phyloP scores from a whole-genome alignment of 1,284 basidiomycete species.

The Cryptococcus sp. region DNA sequence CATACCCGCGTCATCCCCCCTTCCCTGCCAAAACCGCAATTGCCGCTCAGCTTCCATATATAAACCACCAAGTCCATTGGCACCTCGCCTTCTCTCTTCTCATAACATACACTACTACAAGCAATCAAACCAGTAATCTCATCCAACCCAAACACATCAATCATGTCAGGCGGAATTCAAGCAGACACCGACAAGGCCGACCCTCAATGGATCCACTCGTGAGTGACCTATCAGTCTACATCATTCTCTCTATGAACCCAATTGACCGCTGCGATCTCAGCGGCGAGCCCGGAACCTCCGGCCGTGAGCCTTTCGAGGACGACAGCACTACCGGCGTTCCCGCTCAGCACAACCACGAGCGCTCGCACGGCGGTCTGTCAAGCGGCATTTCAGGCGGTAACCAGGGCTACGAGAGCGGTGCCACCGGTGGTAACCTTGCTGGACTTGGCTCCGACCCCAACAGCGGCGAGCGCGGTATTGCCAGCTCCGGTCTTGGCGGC shows the following conservation, averaged over 20 bases:
- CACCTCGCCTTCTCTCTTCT: too few species aligned
- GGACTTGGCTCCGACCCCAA: neutral
- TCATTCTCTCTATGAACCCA: neutral
- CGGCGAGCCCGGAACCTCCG: constrained; percentile 35
- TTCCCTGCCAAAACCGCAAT: too few species aligned
- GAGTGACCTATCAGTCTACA: constrained; percentile 2
- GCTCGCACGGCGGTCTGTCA: constrained; percentile 3
- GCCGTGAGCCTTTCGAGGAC: constrained; percentile 38
- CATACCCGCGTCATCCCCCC: too few species aligned
- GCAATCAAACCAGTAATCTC: too few species aligned
- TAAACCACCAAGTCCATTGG: too few species aligned
- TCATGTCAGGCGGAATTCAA: too few species aligned
- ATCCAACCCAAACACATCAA: too few species aligned
- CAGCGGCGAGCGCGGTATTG: neutral
- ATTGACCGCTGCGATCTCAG: too few species aligned
- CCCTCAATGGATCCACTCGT: too few species aligned
- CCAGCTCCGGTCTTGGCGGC: neutral
- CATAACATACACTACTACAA: too few species aligned
- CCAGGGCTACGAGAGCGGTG: constrained; percentile 5
- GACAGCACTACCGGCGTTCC: constrained; percentile 7
- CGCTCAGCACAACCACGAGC: constrained; percentile 20
- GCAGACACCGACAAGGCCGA: too few species aligned
- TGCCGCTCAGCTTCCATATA: too few species aligned
- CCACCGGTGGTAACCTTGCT: neutral
- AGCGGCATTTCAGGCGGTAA: neutral